Evolutionary conservation across 371 early-diverging fungal genomes (phyloP).

Genomic region (Mortierella sp.): DNA sequence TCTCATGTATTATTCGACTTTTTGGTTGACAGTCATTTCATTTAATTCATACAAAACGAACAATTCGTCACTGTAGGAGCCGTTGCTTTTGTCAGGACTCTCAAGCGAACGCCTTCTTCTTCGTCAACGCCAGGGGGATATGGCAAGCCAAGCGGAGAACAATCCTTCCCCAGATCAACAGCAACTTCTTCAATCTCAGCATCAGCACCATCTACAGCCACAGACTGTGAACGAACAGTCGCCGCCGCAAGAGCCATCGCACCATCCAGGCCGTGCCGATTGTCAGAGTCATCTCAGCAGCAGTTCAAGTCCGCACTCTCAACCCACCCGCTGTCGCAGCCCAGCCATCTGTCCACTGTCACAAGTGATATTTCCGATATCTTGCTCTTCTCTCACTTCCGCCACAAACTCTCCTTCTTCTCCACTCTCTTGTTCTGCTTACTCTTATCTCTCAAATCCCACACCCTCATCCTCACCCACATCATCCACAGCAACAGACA

Average conservation of each 20-base stretch:
- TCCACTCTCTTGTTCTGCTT: neutral
- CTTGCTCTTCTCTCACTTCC: conserved; percentile 1
- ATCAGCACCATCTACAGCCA: neutral
- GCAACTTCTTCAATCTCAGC: conserved; percentile 5
- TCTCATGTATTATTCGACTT: too few relatives aligned
- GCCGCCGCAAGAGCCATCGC: conserved; percentile 4
- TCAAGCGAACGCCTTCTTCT: neutral
- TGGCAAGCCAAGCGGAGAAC: neutral
- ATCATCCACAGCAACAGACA: conserved; percentile 5
- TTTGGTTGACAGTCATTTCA: neutral
- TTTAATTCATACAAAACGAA: neutral
- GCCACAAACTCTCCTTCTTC: conserved; percentile 4
- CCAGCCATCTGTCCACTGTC: neutral
- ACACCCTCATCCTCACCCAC: conserved; percentile 7
- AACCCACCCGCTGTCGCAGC: neutral
- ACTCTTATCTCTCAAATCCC: conserved; percentile 2
- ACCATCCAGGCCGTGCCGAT: conserved; percentile 7
- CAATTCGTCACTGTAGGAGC: neutral
- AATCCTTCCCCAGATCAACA: neutral
- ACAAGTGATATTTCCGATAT: neutral
- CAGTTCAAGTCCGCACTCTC: neutral
- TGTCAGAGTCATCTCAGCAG: neutral
- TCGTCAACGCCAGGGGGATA: neutral
- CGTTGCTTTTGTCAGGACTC: neutral
- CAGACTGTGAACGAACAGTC: neutral